Evolutionary conservation across 495 filamentous ascomycete genomes (phyloP).

Genomic region (Cryomyces antarcticus): DNA sequence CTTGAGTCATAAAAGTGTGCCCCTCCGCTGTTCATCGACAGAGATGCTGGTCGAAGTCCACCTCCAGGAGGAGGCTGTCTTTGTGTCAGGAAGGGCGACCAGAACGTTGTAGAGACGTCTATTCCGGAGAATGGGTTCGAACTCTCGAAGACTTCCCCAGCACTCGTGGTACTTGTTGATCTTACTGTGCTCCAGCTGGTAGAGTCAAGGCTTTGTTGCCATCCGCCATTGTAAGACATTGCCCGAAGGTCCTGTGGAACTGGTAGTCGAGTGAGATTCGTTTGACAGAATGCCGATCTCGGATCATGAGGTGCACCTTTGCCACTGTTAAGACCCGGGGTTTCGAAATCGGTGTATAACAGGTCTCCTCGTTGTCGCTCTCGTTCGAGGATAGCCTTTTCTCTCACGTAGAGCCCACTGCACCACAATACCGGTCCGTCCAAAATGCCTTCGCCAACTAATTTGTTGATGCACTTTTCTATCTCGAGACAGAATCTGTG

Average conservation of each 20-base stretch:
- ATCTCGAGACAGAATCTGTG: constrained; percentile 88
- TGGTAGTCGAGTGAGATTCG: too few species aligned
- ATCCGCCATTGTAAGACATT: constrained; percentile 32
- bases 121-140: constrained; percentile 50
- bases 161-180: constrained; percentile 41
- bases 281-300: too few species aligned
- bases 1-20: constrained; percentile 16
- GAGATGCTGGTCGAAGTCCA: constrained; percentile 24
- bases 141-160: constrained; percentile 46
- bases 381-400: constrained; percentile 57
- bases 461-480: constrained; percentile 64
- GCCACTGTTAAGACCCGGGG: constrained; percentile 19
- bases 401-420: constrained; percentile 67
- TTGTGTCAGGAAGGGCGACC: constrained; percentile 55
- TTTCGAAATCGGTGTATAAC: constrained; percentile 27
- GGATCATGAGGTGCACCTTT: too few species aligned
- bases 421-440: constrained; percentile 86
- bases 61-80: constrained; percentile 23
- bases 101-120: constrained; percentile 67
- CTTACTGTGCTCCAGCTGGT: constrained; percentile 34
- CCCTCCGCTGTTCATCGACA: constrained; percentile 33
- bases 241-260: constrained; percentile 19
- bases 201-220: constrained; percentile 47
- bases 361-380: constrained; percentile 33
- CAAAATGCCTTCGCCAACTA: constrained; percentile 69